These are phyloP conservation scores for Xylariaceae sp. DNA, from an alignment of 2,329 filamentous ascomycete species.

Conservation along the genomic window DNA sequence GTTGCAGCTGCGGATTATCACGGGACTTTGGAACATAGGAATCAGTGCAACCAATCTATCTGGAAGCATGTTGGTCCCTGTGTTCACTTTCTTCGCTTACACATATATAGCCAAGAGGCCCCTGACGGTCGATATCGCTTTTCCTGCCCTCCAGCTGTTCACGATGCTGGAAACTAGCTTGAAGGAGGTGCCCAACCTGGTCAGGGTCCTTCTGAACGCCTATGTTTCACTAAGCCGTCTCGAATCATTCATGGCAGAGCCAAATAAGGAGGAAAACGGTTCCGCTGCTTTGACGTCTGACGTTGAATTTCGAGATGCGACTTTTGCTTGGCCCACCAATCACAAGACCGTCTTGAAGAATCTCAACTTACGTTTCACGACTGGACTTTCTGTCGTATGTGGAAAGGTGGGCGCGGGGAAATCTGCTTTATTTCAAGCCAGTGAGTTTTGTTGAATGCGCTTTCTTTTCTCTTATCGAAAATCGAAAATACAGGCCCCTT, in stretches of 20 bases:
- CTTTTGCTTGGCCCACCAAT: slow-evolving; percentile 75
- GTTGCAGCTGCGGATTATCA: slow-evolving; percentile 58
- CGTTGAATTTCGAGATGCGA: slow-evolving; percentile 56
- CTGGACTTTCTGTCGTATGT: slow-evolving; percentile 51
- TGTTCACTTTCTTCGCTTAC: slow-evolving; percentile 76
- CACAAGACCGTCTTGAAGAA: slow-evolving; percentile 45
- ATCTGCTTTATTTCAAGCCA: slow-evolving; percentile 53
- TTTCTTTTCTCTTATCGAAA: neutral
- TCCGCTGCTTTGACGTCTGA: slow-evolving; percentile 35
- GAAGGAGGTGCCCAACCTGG: slow-evolving; percentile 67
- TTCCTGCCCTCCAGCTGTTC: slow-evolving; percentile 80
- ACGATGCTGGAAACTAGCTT: slow-evolving; percentile 67
- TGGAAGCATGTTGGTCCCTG: slow-evolving; percentile 69
- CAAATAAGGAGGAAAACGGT: slow-evolving; percentile 59
- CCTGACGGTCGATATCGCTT: slow-evolving; percentile 75
- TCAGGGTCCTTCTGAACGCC: slow-evolving; percentile 74
- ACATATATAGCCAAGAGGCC: slow-evolving; percentile 63
- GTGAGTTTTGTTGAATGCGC: slow-evolving; percentile 8
- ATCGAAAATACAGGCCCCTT: neutral
- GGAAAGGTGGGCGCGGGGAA: slow-evolving; percentile 59
- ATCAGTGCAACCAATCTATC: slow-evolving; percentile 67
- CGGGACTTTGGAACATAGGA: slow-evolving; percentile 55
- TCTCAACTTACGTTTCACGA: slow-evolving; percentile 42
- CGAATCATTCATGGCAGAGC: slow-evolving; percentile 80
- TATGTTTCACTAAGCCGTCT: slow-evolving; percentile 78